Evolutionary conservation across 176 grass and related monocot species (phyloP), one percentile per base, ranked within the genome.

Genomic region (Eleusine indica): DNA sequence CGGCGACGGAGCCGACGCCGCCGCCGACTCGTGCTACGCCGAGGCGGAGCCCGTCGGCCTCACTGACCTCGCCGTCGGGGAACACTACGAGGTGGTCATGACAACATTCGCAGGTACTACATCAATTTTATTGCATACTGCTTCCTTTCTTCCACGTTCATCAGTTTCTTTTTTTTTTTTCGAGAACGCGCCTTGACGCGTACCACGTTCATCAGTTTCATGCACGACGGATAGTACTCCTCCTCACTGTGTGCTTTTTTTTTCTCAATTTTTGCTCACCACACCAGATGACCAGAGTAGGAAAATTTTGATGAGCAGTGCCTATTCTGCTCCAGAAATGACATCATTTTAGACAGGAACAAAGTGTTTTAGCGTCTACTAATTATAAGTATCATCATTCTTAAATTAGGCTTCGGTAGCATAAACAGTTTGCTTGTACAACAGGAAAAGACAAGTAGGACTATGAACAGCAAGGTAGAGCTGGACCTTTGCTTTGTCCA

Each of bases 41-140:
- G 85, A 86, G 71, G 74, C 56, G 9, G 90, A 90, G 61, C 92
- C 95, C 15, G 79, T 98, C 8, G 89, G 91, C 0, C 82, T 98
- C 19, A 91, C 95, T 30, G 92, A 98, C 15, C 91, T 98, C 71
- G 43, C 70, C 82, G 76, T 91, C 73, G 95, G 91, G 43, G 87
- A 95, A 81, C 88, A 91, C 74, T 98, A 98, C 74, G 95, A 98
- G 82, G 80, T 98, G 17, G 85, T 95, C 44, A 82, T 93, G 60
- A 98, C 95, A 68, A 98, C 88, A 57, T 98, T 98, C 80, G 95
- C 95, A 84, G 95, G 94, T 97, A 94, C 2, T 97, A 94, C 2
- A 51, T 16, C 4, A 9, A 10, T 3, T 49, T 3, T 49, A 12
- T 12, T 13, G 2, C 4, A 4, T 14, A 15, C 12, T 52, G 3